A percentile compares a stretch with the other conserved stretches of the same genome.
phyloP scores from a whole-genome alignment of 2,329 filamentous ascomycete species.

The Endothia cerciana region DNA sequence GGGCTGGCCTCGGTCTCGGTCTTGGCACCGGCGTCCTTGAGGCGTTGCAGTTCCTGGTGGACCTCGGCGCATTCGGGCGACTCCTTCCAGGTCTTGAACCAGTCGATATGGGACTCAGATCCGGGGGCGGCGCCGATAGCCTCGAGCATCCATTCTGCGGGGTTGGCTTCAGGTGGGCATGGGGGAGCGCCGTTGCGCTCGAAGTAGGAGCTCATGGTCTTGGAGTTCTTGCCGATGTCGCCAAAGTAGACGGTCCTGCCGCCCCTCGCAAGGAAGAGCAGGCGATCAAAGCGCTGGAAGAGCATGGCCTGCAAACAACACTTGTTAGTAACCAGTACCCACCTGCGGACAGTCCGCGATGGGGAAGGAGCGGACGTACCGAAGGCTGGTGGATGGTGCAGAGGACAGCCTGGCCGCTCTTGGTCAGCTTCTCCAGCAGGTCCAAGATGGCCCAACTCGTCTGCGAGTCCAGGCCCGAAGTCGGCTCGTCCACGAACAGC shows the following conservation, averaged over 20 bases:
- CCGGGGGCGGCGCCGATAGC: constrained; percentile 67
- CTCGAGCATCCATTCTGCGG: constrained; percentile 79
- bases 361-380: background rate
- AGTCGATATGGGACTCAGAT: constrained; percentile 65
- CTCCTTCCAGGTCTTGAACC: constrained; percentile 65
- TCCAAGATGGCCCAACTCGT: constrained; percentile 89
- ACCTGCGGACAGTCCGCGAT: background rate
- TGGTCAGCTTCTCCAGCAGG: constrained; percentile 82
- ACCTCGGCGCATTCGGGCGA: constrained; percentile 61
- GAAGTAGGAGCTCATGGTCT: constrained; percentile 73
- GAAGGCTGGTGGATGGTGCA: constrained; percentile 94
- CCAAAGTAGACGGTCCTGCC: constrained; percentile 80
- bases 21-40: constrained; percentile 47
- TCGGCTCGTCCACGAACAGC: constrained; percentile 89
- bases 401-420: constrained; percentile 86
- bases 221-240: constrained; percentile 72
- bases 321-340: background rate
- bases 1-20: constrained; percentile 30
- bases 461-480: constrained; percentile 86
- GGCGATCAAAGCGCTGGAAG: constrained; percentile 83
- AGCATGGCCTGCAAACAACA: constrained; percentile 67
- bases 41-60: constrained; percentile 59
- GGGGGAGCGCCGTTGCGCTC: constrained; percentile 69
- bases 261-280: constrained; percentile 74
- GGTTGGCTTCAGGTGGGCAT: constrained; percentile 73